A percentile compares a stretch with the other conserved stretches of the same genome.
Evolutionary conservation across 2,329 filamentous ascomycete genomes (phyloP).

Genomic region (Monosporascus ibericus): DNA sequence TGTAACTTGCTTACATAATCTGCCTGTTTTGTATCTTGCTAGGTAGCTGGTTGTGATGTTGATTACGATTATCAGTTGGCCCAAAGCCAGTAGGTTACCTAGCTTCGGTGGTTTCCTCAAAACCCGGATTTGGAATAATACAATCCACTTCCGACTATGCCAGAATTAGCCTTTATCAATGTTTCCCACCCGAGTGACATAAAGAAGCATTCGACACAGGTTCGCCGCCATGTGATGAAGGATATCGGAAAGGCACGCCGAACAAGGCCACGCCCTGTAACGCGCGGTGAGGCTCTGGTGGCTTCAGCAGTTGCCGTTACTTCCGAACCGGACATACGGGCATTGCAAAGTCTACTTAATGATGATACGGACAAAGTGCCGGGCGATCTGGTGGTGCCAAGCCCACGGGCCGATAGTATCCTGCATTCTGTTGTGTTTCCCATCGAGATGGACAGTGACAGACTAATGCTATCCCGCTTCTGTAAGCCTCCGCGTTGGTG

Average conservation of each 20-base stretch:
- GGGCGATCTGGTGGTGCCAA: constrained; percentile 3
- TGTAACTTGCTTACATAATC: no score
- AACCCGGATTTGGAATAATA: no score
- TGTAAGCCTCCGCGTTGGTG: constrained; percentile 8
- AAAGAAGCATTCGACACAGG: constrained; percentile 20
- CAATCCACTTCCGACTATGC: constrained; percentile 9
- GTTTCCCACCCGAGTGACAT: constrained; percentile 17
- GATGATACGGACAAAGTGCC: neutral
- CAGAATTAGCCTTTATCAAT: constrained; percentile 23
- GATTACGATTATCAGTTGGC: no score
- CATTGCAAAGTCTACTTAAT: neutral
- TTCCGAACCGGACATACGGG: no score
- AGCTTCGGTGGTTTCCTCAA: no score
- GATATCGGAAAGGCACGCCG: constrained; percentile 23
- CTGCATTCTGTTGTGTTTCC: constrained; percentile 15
- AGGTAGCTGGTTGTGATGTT: no score
- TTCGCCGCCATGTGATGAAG: constrained; percentile 26
- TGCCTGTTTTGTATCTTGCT: no score
- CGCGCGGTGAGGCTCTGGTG: constrained; percentile 2
- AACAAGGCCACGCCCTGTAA: constrained; percentile 11
- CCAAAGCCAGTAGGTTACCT: no score
- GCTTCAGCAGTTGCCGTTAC: no score
- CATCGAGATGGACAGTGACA: constrained; percentile 18
- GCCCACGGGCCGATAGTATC: constrained; percentile 8
- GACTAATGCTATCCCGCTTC: constrained; percentile 13